Evolutionary conservation across 2,329 filamentous ascomycete species (phyloP).

Genomic region (Helminthosporium solani): DNA sequence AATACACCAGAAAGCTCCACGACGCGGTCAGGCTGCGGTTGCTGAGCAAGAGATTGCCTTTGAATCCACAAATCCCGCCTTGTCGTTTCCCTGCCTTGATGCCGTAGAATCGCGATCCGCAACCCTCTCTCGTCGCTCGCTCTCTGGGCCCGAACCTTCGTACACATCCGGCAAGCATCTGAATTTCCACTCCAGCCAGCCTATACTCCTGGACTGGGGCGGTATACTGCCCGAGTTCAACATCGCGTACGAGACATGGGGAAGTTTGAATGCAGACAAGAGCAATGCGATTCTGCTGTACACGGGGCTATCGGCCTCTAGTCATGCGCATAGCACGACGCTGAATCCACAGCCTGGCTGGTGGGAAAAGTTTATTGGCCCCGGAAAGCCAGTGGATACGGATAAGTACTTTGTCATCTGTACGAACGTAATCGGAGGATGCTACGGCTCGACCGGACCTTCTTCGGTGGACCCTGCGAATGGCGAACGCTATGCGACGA

Average conservation of each 20-base stretch:
- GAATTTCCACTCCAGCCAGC: slow-evolving; percentile 69
- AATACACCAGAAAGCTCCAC: slow-evolving; percentile 33
- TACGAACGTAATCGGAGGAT: slow-evolving; percentile 94
- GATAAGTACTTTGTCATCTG: slow-evolving; percentile 91
- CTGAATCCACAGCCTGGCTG: slow-evolving; percentile 86
- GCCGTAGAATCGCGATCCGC: slow-evolving; percentile 56
- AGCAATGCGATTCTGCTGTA: slow-evolving; percentile 90
- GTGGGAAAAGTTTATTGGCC: slow-evolving; percentile 99
- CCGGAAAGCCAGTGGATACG: slow-evolving; percentile 81
- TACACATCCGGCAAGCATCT: slow-evolving; percentile 90
- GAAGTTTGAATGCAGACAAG: slow-evolving; percentile 72
- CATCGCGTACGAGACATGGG: slow-evolving; percentile 94
- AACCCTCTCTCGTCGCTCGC: slow-evolving; percentile 66
- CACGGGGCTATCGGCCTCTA: slow-evolving; percentile 94
- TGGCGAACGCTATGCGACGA: slow-evolving; percentile 84
- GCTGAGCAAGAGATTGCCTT: slow-evolving; percentile 21
- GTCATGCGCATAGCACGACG: slow-evolving; percentile 90
- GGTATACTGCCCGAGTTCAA: slow-evolving; percentile 86
- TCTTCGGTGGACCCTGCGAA: slow-evolving; percentile 85
- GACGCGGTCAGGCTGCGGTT: slow-evolving; percentile 25
- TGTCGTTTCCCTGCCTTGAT: slow-evolving; percentile 46
- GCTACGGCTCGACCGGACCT: slow-evolving; percentile 92
- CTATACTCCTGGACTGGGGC: slow-evolving; percentile 89
- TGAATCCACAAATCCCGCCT: slow-evolving; percentile 42
- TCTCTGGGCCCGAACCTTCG: slow-evolving; percentile 82